Percentiles rank a stretch among this genome's conserved stretches.
Evolutionary conservation across 257 asterid species (phyloP).

Genomic region (Gentiana macrophylla): DNA sequence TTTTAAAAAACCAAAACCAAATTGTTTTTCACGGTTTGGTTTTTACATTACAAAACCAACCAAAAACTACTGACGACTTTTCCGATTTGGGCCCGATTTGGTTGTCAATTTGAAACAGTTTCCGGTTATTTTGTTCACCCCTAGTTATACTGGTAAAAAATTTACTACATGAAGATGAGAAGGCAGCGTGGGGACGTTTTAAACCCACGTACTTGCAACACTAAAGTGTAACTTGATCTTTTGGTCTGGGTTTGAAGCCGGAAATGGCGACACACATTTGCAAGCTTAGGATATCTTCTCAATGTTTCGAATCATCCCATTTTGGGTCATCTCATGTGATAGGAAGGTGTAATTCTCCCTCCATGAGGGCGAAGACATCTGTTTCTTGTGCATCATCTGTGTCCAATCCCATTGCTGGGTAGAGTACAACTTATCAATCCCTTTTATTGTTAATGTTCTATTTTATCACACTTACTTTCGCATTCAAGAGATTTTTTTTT

Average conservation of each 20-base stretch:
- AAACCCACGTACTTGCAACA: too few species aligned
- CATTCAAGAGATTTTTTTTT: conserved; percentile 5
- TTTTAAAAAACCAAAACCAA: too few species aligned
- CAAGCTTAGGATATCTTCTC: conserved; percentile 17
- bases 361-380: conserved; percentile 14
- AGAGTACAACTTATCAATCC: not conserved
- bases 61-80: too few species aligned
- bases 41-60: too few species aligned
- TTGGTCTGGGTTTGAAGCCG: not conserved
- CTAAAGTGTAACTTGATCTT: too few species aligned
- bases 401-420: conserved; percentile 26
- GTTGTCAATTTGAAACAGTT: too few species aligned
- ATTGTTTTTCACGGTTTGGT: too few species aligned
- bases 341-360: not conserved
- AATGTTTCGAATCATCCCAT: not conserved
- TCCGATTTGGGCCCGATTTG: too few species aligned
- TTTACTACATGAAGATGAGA: too few species aligned
- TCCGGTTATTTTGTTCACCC: too few species aligned
- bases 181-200: too few species aligned
- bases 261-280: conserved; percentile 45
- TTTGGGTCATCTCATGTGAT: not conserved
- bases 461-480: not conserved
- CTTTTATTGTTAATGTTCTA: not conserved
- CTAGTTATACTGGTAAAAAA: too few species aligned
- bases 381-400: conserved; percentile 21